Conservation (phyloP, 441 rosid species). For the Aleurites moluccanus region DNA sequence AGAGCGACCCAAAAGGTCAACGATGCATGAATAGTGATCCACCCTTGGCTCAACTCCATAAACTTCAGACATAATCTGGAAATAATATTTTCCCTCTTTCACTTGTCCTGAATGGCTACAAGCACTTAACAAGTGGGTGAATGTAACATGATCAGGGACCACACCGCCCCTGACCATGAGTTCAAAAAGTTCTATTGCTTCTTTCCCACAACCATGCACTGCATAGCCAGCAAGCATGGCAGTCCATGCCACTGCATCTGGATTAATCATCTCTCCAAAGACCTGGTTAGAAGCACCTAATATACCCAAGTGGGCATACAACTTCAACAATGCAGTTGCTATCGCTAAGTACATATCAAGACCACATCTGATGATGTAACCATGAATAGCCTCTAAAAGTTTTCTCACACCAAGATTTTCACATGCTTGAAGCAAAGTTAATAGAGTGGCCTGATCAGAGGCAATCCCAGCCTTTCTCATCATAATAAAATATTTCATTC, state of each 20-base stretch:
- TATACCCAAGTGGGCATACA: slow-evolving; percentile 75
- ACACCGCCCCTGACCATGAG: slow-evolving; percentile 60
- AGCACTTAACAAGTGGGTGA: slow-evolving; percentile 76
- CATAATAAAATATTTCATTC: slow-evolving; percentile 52
- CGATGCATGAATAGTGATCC: slow-evolving; percentile 78
- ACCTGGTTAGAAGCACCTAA: slow-evolving; percentile 48
- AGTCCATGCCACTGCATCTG: slow-evolving; percentile 79
- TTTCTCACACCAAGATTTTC: slow-evolving; percentile 55
- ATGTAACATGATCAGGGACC: slow-evolving; percentile 73
- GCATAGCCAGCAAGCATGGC: slow-evolving; percentile 79
- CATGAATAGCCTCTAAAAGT: slow-evolving; percentile 68
- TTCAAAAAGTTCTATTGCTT: slow-evolving; percentile 63
- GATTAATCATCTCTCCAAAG: slow-evolving; percentile 54
- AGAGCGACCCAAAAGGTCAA: slow-evolving; percentile 80
- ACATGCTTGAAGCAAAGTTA: slow-evolving; percentile 61
- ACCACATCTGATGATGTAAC: slow-evolving; percentile 52
- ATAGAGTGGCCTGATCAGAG: slow-evolving; percentile 66
- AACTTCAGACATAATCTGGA: slow-evolving; percentile 45
- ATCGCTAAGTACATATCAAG: slow-evolving; percentile 55
- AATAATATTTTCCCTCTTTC: slow-evolving; percentile 57
- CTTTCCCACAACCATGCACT: slow-evolving; percentile 71
- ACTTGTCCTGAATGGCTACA: slow-evolving; percentile 76
- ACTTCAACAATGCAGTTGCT: slow-evolving; percentile 68
- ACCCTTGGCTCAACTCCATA: slow-evolving; percentile 59
- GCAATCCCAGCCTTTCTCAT: slow-evolving; percentile 58